These are phyloP conservation scores for Cicer chorassanicum DNA, from an alignment of 306 rosid species.

Conservation along the genomic window DNA sequence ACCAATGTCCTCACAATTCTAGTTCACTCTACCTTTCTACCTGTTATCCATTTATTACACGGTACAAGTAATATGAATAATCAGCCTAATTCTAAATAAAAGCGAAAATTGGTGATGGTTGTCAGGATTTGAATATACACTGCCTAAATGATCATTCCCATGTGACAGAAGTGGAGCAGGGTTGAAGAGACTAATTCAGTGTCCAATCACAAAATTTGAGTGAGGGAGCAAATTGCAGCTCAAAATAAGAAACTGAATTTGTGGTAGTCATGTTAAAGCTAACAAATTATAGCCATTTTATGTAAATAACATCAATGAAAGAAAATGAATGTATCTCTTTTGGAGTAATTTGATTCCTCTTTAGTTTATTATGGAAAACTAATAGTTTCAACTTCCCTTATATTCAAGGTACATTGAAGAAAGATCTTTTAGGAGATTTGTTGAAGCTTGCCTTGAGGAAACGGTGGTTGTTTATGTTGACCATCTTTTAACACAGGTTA, in stretches of 20 bases:
- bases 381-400: constrained; percentile 36
- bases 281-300: neutral
- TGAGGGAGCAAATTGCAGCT: neutral
- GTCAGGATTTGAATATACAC: no score
- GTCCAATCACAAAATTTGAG: neutral
- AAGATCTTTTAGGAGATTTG: constrained; percentile 94
- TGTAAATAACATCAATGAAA: neutral
- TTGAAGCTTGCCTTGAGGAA: constrained; percentile 99
- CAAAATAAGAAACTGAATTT: neutral
- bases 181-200: no score
- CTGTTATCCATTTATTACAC: no score
- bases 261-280: neutral
- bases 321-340: neutral
- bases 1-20: no score
- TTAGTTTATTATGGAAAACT: constrained; percentile 39
- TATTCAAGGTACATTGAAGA: constrained; percentile 91
- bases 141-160: no score
- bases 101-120: no score
- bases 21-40: no score
- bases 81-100: no score
- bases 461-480: constrained; percentile 86
- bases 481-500: constrained; percentile 88
- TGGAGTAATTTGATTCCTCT: constrained; percentile 11
- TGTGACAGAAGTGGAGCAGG: no score
- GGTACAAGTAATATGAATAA: no score